Conservation (phyloP, 352 stramenopile genomes). For the Lagenidium sp. region DNA sequence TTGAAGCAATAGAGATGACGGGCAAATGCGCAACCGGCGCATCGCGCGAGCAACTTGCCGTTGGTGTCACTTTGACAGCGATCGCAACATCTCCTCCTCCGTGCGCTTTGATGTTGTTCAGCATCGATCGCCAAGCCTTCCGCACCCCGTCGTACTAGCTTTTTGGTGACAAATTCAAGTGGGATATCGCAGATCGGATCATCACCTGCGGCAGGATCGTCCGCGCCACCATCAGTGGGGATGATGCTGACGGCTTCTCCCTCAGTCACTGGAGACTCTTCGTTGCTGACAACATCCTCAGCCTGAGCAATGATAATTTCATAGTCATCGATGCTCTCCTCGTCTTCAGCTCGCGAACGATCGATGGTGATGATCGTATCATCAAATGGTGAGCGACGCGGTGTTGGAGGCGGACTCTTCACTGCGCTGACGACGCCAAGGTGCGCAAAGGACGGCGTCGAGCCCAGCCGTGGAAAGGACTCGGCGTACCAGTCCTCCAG, state of each 20-base stretch:
- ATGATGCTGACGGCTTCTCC: neutral
- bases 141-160: no score
- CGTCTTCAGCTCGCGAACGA: slow-evolving; percentile 3
- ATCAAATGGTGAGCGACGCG: no score
- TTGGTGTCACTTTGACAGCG: slow-evolving; percentile 62
- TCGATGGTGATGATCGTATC: no score
- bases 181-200: slow-evolving; percentile 1
- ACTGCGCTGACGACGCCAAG: neutral
- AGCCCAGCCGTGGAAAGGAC: slow-evolving; percentile 12
- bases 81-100: slow-evolving; percentile 25
- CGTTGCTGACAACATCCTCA: no score
- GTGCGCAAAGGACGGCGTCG: slow-evolving; percentile 7
- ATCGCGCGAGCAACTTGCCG: slow-evolving; percentile 46
- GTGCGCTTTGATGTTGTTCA: no score
- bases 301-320: neutral
- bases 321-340: slow-evolving; percentile 7
- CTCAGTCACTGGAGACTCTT: neutral
- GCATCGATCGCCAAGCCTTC: no score
- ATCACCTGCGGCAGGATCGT: slow-evolving; percentile 5
- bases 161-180: neutral
- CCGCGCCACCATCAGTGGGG: neutral
- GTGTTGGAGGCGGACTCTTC: no score
- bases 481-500: slow-evolving; percentile 15
- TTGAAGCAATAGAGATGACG: slow-evolving; percentile 66
- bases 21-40: slow-evolving; percentile 32